phyloP scores from a whole-genome alignment of 805 yeast species.

The Candida ascalaphidarum region DNA sequence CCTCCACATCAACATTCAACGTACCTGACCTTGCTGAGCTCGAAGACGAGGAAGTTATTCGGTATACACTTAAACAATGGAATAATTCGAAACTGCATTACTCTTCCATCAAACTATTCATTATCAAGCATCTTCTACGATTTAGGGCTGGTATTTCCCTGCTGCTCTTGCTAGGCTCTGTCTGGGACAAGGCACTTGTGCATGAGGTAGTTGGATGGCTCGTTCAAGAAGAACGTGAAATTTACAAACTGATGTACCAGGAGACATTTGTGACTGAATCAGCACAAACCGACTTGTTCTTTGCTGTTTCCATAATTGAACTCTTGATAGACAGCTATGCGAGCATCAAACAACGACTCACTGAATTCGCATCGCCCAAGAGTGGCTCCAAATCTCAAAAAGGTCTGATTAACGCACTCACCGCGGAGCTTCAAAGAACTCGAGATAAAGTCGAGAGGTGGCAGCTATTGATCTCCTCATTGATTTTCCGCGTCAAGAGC shows the following conservation, averaged over 20 bases:
- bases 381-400: constrained; percentile 8
- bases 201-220: constrained; percentile 27
- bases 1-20: constrained; percentile 1
- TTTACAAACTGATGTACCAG: constrained; percentile 2
- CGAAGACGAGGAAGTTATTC: constrained; percentile 8
- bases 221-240: constrained; percentile 17
- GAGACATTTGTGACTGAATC: background rate
- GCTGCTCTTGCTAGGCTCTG: constrained; percentile 24
- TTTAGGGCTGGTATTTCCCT: constrained; percentile 11
- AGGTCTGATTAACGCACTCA: constrained; percentile 21
- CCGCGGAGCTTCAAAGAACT: constrained; percentile 29
- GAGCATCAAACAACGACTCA: constrained; percentile 17
- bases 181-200: constrained; percentile 30
- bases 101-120: constrained; percentile 13
- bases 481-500: constrained; percentile 4
- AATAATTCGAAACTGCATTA: constrained; percentile 7
- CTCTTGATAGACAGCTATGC: constrained; percentile 36
- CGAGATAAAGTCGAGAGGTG: constrained; percentile 41
- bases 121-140: constrained; percentile 18
- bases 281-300: constrained; percentile 6
- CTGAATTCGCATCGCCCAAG: constrained; percentile 10
- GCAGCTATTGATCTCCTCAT: constrained; percentile 28
- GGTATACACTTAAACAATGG: constrained; percentile 6
- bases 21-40: constrained; percentile 4
- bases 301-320: constrained; percentile 37